A percentile compares a stretch with the other conserved stretches of the same genome.
phyloP scores from a whole-genome alignment of 768 basidiomycete genomes.

The Lactarius psammicola region DNA sequence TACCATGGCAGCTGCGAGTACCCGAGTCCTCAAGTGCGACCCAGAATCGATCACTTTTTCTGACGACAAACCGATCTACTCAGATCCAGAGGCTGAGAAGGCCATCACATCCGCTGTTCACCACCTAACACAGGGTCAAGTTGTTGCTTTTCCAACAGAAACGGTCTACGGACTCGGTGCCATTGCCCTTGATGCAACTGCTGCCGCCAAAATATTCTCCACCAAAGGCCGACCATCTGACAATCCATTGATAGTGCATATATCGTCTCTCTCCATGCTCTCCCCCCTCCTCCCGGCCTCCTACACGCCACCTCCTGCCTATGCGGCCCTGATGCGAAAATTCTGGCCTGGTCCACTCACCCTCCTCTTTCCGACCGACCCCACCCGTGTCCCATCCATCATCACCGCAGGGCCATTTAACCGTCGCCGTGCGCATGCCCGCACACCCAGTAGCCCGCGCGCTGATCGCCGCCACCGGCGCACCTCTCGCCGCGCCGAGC shows the following conservation, averaged over 20 bases:
- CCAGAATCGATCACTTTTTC: conserved; percentile 59
- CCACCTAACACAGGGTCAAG: conserved; percentile 50
- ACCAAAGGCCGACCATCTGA: conserved; percentile 92
- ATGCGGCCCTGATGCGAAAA: conserved; percentile 68
- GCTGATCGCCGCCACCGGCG: conserved; percentile 69
- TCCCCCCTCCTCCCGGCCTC: conserved; percentile 62
- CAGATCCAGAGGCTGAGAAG: conserved; percentile 49
- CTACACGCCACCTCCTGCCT: conserved; percentile 61
- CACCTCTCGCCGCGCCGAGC: conserved; percentile 90
- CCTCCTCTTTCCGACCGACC: conserved; percentile 79
- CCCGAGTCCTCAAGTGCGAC: conserved; percentile 59
- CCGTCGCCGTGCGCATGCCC: conserved; percentile 92
- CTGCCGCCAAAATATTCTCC: conserved; percentile 72
- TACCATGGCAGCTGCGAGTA: conserved; percentile 32
- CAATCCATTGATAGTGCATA: conserved; percentile 97
- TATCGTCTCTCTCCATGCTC: conserved; percentile 85
- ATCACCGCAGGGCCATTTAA: conserved; percentile 77
- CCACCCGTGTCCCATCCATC: conserved; percentile 59
- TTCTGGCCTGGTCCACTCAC: conserved; percentile 98
- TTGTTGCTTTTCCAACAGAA: conserved; percentile 93
- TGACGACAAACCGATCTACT: conserved; percentile 47
- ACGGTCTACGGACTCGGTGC: conserved; percentile 99
- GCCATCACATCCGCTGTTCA: conserved; percentile 57
- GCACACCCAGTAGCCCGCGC: conserved; percentile 91
- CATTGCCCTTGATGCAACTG: conserved; percentile 61